These are phyloP conservation scores for Acer yangbiense DNA, from an alignment of 345 rosid species.

Conservation along the genomic window DNA sequence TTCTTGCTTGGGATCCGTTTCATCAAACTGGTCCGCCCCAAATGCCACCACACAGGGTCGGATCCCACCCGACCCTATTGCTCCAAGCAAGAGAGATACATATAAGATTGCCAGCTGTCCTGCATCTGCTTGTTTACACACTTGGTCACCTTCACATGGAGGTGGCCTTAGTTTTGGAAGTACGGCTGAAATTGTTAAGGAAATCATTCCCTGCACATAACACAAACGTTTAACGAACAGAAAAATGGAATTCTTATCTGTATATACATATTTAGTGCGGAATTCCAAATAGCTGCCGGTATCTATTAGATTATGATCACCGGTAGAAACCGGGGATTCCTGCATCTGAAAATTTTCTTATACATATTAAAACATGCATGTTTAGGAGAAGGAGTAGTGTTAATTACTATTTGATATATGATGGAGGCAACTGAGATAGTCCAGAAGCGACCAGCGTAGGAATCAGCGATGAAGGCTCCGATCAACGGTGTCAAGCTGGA, in stretches of 20 bases:
- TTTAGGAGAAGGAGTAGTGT: background rate
- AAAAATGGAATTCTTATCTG: background rate
- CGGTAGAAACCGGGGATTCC: too few relatives aligned
- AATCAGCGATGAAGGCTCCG: conserved; percentile 86
- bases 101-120: conserved; percentile 68
- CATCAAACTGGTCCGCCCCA: conserved; percentile 87
- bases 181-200: conserved; percentile 69
- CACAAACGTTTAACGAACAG: background rate
- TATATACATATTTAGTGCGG: too few relatives aligned
- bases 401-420: conserved; percentile 65
- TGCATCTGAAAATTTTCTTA: too few relatives aligned
- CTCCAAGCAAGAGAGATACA: conserved; percentile 63
- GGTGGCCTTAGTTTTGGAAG: conserved; percentile 76
- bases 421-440: conserved; percentile 68
- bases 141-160: conserved; percentile 55
- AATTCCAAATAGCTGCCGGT: too few relatives aligned
- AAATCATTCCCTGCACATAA: conserved; percentile 70
- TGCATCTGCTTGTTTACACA: conserved; percentile 64
- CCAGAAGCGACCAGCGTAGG: conserved; percentile 91
- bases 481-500: conserved; percentile 79
- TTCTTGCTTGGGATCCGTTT: conserved; percentile 62
- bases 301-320: too few relatives aligned
- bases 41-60: conserved; percentile 82
- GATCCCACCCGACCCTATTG: conserved; percentile 83
- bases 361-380: too few relatives aligned